phyloP scores from a whole-genome alignment of 306 rosid species.

The Cucurbita maxima region DNA sequence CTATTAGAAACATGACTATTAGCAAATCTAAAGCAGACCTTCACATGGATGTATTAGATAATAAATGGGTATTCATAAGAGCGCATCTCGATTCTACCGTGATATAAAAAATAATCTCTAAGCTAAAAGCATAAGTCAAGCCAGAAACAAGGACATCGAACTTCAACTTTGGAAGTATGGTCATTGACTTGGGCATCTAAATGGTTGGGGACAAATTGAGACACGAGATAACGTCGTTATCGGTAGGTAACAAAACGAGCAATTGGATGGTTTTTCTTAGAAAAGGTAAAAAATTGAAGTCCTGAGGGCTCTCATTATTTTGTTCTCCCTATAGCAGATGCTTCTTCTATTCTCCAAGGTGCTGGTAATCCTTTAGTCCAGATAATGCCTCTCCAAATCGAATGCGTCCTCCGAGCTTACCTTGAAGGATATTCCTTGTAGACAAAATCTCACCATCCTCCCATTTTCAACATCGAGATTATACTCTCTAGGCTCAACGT shows the following conservation, averaged over 20 bases:
- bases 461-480: background rate
- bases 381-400: background rate
- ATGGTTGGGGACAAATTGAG: background rate
- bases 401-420: background rate
- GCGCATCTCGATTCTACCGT: background rate
- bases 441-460: background rate
- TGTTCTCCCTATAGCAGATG: background rate
- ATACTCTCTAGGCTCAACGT: background rate
- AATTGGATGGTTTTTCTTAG: background rate
- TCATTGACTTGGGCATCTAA: background rate
- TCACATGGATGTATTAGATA: too few relatives aligned
- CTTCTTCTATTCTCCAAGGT: background rate
- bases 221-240: background rate
- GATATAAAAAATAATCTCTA: background rate
- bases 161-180: background rate
- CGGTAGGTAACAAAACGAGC: background rate
- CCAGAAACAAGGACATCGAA: background rate
- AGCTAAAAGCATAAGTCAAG: background rate
- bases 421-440: background rate
- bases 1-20: background rate
- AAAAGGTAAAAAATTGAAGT: background rate
- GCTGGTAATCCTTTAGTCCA: background rate
- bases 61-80: background rate
- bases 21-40: background rate
- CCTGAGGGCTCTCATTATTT: background rate